Evolutionary conservation across 2,329 filamentous ascomycete genomes (phyloP).

Genomic region (Bipolaris cookei): DNA sequence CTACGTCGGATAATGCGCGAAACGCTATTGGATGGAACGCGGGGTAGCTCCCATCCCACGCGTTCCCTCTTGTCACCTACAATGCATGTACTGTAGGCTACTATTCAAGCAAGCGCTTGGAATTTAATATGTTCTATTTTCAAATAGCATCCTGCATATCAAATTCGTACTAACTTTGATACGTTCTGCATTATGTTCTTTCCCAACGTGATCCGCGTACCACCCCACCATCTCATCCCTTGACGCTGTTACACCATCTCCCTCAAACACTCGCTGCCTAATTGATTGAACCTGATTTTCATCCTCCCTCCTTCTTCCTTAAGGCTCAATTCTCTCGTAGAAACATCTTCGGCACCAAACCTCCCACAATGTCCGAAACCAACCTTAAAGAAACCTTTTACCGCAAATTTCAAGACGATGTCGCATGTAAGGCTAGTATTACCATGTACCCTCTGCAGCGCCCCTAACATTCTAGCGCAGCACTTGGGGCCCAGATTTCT

Average conservation of each 20-base stretch:
- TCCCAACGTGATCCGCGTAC: background rate
- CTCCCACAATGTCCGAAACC: constrained; percentile 25
- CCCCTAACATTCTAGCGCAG: constrained; percentile 54
- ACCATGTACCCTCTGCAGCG: too few species aligned
- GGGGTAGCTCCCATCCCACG: constrained; percentile 22
- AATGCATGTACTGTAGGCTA: background rate
- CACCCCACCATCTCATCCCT: constrained; percentile 5
- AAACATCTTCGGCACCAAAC: constrained; percentile 19
- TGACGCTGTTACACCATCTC: background rate
- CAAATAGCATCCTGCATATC: background rate
- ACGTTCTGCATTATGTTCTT: background rate
- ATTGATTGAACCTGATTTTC: background rate
- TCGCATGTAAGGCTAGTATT: constrained; percentile 62
- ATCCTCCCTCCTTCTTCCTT: background rate
- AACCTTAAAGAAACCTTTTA: constrained; percentile 79
- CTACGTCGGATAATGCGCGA: constrained; percentile 2
- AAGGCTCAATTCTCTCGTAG: background rate
- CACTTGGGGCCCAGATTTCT: constrained; percentile 77
- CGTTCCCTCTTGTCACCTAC: constrained; percentile 6
- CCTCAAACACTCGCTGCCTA: background rate
- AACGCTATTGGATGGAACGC: constrained; percentile 16
- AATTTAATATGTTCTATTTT: background rate
- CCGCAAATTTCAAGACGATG: constrained; percentile 78
- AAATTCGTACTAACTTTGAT: background rate
- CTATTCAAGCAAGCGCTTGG: background rate